phyloP scores from a whole-genome alignment of 768 basidiomycete genomes.

The Leucocoprinus birnbaumii region DNA sequence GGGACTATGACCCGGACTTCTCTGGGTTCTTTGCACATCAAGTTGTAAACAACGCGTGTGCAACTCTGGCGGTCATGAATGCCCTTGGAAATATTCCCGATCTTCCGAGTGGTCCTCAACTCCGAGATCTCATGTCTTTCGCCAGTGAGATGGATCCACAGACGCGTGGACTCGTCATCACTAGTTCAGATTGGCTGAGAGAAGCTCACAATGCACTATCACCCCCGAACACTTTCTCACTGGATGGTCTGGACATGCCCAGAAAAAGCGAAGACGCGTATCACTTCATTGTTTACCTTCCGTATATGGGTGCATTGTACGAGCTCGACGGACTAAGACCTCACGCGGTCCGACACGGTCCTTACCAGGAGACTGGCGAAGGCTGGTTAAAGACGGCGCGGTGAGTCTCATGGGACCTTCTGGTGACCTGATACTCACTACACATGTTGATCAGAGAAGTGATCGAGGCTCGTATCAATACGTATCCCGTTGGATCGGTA shows the following conservation, averaged over 20 bases:
- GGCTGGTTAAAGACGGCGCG: conserved; percentile 85
- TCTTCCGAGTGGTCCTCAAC: conserved; percentile 59
- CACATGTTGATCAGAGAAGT: conserved; percentile 51
- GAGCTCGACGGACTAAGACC: conserved; percentile 91
- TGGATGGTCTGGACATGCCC: conserved; percentile 77
- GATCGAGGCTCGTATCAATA: conserved; percentile 85
- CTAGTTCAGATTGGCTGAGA: conserved; percentile 76
- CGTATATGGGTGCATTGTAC: conserved; percentile 78
- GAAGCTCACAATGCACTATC: conserved; percentile 93
- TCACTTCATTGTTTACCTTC: conserved; percentile 95
- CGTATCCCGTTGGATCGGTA: conserved; percentile 88
- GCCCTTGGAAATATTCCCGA: conserved; percentile 80
- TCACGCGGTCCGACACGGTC: conserved; percentile 79
- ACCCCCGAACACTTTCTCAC: conserved; percentile 82
- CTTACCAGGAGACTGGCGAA: conserved; percentile 61
- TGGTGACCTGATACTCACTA: conserved; percentile 17
- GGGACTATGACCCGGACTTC: conserved; percentile 72
- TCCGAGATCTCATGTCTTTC: conserved; percentile 74
- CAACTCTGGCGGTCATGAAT: conserved; percentile 92
- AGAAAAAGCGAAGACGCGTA: conserved; percentile 81
- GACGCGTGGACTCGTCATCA: conserved; percentile 77
- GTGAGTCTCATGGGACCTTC: conserved; percentile 32
- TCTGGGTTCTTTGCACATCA: conserved; percentile 91
- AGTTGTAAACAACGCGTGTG: conserved; percentile 96
- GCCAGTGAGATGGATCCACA: conserved; percentile 86